phyloP scores from a whole-genome alignment of 129 eudicot genomes.

The Lactuca saligna region DNA sequence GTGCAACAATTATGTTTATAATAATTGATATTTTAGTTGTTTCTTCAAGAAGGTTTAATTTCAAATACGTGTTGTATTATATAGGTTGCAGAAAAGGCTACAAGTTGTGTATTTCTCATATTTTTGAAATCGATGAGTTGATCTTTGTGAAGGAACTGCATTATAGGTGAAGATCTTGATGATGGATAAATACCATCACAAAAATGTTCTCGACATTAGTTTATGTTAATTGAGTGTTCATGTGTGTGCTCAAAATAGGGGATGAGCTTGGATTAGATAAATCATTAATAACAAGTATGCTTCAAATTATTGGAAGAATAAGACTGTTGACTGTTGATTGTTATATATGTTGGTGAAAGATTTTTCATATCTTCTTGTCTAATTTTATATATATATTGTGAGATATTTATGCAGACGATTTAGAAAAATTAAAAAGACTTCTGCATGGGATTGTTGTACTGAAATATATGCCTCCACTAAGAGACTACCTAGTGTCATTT shows the following conservation, averaged over 20 bases:
- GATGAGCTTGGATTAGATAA: conserved; percentile 79
- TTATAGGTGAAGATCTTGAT: conserved; percentile 39
- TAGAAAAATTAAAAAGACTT: conserved; percentile 81
- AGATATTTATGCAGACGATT: conserved; percentile 49
- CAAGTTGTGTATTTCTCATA: conserved; percentile 62
- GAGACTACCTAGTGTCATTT: conserved; percentile 83
- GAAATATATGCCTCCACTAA: conserved; percentile 88
- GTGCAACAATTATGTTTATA: neutral
- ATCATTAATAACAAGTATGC: conserved; percentile 65
- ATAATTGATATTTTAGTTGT: neutral
- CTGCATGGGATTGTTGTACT: conserved; percentile 82
- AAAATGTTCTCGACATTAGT: neutral
- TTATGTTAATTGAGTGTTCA: conserved; percentile 18
- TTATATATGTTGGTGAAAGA: too few relatives aligned
- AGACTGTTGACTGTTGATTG: too few relatives aligned
- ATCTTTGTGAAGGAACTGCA: conserved; percentile 73
- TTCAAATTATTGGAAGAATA: neutral
- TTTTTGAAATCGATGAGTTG: conserved; percentile 66
- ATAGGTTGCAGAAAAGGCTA: conserved; percentile 95
- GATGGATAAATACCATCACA: neutral
- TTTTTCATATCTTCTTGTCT: neutral
- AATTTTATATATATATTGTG: neutral
- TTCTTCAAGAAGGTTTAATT: neutral
- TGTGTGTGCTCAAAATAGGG: conserved; percentile 51
- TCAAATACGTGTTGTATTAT: conserved; percentile 20